Conservation (phyloP, 352 stramenopile species). For the Pythium sp. region DNA sequence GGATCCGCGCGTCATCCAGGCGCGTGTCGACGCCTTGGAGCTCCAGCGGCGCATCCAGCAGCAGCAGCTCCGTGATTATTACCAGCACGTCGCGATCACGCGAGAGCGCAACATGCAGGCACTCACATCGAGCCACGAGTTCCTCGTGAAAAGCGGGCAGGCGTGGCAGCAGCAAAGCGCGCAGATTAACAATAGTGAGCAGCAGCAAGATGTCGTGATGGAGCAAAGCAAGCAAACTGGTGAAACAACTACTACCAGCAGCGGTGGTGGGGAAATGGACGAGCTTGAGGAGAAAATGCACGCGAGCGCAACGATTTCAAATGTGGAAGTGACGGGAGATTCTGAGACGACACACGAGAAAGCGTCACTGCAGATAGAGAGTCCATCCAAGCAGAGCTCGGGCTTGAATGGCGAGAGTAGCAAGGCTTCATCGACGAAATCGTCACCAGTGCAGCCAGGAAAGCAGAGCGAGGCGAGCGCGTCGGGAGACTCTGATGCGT, state of each 20-base stretch:
- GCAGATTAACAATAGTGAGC: conserved; percentile 10
- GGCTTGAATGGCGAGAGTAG: neutral
- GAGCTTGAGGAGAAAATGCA: conserved; percentile 13
- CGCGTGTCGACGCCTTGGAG: conserved; percentile 49
- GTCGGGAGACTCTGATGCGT: neutral
- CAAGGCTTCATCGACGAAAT: neutral
- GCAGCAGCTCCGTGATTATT: conserved; percentile 56
- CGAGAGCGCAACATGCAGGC: conserved; percentile 55
- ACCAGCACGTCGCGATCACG: conserved; percentile 38
- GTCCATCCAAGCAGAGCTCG: neutral
- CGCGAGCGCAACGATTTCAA: neutral
- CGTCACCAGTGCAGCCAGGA: neutral
- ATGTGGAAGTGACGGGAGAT: neutral
- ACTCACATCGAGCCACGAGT: conserved; percentile 44
- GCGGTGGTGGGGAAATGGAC: neutral
- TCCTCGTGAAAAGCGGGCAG: conserved; percentile 33
- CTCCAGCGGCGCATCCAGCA: conserved; percentile 41
- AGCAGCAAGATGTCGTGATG: conserved; percentile 7
- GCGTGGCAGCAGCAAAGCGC: conserved; percentile 47
- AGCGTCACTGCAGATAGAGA: neutral
- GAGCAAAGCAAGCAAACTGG: neutral
- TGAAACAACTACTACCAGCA: neutral
- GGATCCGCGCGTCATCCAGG: conserved; percentile 60
- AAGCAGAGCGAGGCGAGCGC: neutral
- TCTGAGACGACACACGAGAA: neutral